phyloP scores from a whole-genome alignment of 495 filamentous ascomycete genomes.

The Tuber microsphaerosporum region DNA sequence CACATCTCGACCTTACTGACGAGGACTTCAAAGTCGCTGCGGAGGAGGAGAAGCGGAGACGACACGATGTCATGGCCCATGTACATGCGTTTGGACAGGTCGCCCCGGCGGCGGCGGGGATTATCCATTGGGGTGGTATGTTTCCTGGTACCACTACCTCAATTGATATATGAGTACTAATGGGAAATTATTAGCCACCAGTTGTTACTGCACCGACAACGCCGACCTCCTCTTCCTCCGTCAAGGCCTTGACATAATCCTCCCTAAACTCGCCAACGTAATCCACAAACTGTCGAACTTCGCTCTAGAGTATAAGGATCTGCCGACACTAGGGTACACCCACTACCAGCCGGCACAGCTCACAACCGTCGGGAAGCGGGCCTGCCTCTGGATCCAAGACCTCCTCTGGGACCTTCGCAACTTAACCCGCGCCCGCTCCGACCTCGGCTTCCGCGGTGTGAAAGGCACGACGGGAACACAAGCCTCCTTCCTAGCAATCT shows the following conservation, averaged over 20 bases:
- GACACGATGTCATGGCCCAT: conserved; percentile 54
- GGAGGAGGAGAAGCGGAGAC: conserved; percentile 69
- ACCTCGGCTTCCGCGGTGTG: conserved; percentile 75
- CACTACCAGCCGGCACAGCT: conserved; percentile 73
- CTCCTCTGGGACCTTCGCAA: conserved; percentile 79
- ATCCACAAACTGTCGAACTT: conserved; percentile 74
- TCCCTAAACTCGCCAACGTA: conserved; percentile 78
- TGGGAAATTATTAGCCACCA: conserved; percentile 45
- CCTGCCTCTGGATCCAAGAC: conserved; percentile 80
- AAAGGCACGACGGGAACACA: conserved; percentile 74
- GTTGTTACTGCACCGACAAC: conserved; percentile 71
- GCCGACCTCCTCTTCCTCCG: conserved; percentile 79
- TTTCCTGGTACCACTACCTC: conserved; percentile 37
- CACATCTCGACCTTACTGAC: conserved; percentile 65
- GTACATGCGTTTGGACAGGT: conserved; percentile 65
- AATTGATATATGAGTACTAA: conserved; percentile 18
- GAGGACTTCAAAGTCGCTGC: conserved; percentile 69
- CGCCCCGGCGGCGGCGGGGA: conserved; percentile 75
- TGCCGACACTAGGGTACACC: conserved; percentile 69
- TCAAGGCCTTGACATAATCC: conserved; percentile 65
- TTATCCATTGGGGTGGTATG: conserved; percentile 73
- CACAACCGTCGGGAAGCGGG: conserved; percentile 77
- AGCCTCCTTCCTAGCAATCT: conserved; percentile 76
- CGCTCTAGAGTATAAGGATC: conserved; percentile 65
- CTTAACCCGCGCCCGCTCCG: conserved; percentile 64